These are phyloP conservation scores for Detonula confervacea DNA, from an alignment of 352 stramenopile species.

Conservation along the genomic window DNA sequence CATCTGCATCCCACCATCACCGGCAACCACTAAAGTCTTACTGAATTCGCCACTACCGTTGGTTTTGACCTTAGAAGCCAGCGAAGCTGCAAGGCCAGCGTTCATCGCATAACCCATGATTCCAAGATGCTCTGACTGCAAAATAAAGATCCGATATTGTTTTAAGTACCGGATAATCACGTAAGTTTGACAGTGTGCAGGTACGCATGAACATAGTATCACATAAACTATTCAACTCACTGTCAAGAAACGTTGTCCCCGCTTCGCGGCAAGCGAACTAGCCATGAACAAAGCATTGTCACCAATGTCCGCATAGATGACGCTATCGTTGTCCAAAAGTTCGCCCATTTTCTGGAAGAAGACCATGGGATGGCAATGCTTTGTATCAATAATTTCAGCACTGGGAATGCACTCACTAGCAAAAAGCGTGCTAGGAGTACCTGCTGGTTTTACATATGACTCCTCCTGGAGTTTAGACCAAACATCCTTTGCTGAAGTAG, in stretches of 20 bases:
- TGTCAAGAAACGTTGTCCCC: conserved; percentile 45
- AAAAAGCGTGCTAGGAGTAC: conserved; percentile 10
- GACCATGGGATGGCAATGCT: conserved; percentile 33
- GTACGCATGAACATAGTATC: no score
- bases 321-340: conserved; percentile 20
- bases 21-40: conserved; percentile 46
- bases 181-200: no score
- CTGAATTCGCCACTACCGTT: background rate
- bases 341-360: conserved; percentile 37
- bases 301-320: conserved; percentile 41
- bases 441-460: conserved; percentile 1
- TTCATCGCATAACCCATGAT: conserved; percentile 64
- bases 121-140: conserved; percentile 36
- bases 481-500: conserved; percentile 4
- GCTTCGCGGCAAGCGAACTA: conserved; percentile 19
- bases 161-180: no score
- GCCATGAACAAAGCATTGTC: conserved; percentile 46
- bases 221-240: conserved; percentile 10
- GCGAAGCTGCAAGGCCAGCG: conserved; percentile 33
- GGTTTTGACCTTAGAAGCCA: background rate
- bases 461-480: conserved; percentile 3
- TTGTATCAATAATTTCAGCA: background rate
- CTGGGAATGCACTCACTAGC: background rate
- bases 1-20: conserved; percentile 61
- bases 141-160: background rate